phyloP scores from a whole-genome alignment of 2,329 filamentous ascomycete species.

The Fusarium chuoi region DNA sequence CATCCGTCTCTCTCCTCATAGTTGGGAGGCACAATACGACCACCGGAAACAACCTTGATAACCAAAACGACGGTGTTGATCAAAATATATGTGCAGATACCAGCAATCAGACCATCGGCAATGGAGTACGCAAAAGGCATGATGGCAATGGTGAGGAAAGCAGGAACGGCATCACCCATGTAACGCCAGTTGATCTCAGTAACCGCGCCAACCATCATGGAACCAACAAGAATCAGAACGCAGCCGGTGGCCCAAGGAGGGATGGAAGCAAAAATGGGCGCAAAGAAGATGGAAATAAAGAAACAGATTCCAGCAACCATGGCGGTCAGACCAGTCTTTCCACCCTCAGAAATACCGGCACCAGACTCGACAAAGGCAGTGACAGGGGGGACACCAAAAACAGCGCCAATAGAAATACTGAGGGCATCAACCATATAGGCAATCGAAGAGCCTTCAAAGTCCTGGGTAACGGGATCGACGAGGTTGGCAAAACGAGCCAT shows the following conservation, averaged over 20 bases:
- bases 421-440: constrained; percentile 88
- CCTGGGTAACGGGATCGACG: constrained; percentile 83
- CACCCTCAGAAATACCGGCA: constrained; percentile 88
- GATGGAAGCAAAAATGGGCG: constrained; percentile 89
- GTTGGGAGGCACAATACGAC: constrained; percentile 78
- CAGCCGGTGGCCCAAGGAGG: constrained; percentile 90
- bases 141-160: constrained; percentile 83
- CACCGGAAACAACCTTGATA: constrained; percentile 72
- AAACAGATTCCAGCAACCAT: constrained; percentile 84
- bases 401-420: constrained; percentile 79
- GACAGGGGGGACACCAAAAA: constrained; percentile 82
- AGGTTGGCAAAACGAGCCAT: constrained; percentile 87
- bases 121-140: constrained; percentile 95
- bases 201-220: constrained; percentile 83
- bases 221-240: constrained; percentile 88
- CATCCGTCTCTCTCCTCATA: constrained; percentile 82
- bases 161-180: constrained; percentile 83
- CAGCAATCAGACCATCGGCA: constrained; percentile 85
- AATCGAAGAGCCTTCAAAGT: constrained; percentile 86
- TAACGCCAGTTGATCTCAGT: constrained; percentile 91
- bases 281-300: constrained; percentile 88
- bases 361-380: constrained; percentile 92
- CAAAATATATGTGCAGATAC: constrained; percentile 79
- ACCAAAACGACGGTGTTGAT: constrained; percentile 79
- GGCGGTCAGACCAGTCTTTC: constrained; percentile 84